Evolutionary conservation across 768 basidiomycete species (phyloP).

Genomic region (Naganishia onofrii): DNA sequence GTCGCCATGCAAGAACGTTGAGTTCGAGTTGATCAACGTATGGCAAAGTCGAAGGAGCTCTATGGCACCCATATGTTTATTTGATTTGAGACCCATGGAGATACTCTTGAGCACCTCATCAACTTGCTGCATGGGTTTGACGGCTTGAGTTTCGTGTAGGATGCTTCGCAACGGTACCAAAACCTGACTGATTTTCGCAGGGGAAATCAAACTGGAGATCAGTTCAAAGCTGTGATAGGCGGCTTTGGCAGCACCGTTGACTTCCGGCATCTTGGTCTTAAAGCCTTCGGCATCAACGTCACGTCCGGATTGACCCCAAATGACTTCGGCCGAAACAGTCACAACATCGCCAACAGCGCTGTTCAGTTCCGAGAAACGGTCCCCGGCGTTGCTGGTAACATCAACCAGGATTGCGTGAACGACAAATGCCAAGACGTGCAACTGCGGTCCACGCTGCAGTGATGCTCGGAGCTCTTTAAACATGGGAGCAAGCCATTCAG

Average conservation of each 20-base stretch:
- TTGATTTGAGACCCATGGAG: conserved; percentile 78
- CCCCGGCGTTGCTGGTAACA: conserved; percentile 62
- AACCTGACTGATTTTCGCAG: conserved; percentile 69
- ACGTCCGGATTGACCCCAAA: conserved; percentile 90
- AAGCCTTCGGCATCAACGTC: conserved; percentile 84
- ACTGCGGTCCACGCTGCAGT: conserved; percentile 83
- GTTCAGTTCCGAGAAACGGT: conserved; percentile 66
- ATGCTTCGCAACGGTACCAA: conserved; percentile 76
- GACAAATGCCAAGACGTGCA: conserved; percentile 84
- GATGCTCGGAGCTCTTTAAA: conserved; percentile 80
- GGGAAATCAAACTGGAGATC: conserved; percentile 73
- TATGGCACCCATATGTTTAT: conserved; percentile 65
- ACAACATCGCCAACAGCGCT: conserved; percentile 74
- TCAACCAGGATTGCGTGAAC: conserved; percentile 78
- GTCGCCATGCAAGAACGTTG: conserved; percentile 72
- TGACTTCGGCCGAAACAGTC: conserved; percentile 77
- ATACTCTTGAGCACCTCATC: conserved; percentile 86
- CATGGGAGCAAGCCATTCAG: conserved; percentile 68
- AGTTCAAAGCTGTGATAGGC: conserved; percentile 82
- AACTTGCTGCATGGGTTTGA: conserved; percentile 74
- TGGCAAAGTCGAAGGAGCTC: conserved; percentile 80
- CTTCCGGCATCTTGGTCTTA: conserved; percentile 92
- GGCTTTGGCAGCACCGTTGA: conserved; percentile 73
- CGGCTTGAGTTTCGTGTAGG: conserved; percentile 77
- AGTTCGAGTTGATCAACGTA: conserved; percentile 85